Evolutionary conservation across 2,329 filamentous ascomycete genomes (phyloP), one percentile per base, ranked within the genome.

Genomic region (Ceratocystis destructans): DNA sequence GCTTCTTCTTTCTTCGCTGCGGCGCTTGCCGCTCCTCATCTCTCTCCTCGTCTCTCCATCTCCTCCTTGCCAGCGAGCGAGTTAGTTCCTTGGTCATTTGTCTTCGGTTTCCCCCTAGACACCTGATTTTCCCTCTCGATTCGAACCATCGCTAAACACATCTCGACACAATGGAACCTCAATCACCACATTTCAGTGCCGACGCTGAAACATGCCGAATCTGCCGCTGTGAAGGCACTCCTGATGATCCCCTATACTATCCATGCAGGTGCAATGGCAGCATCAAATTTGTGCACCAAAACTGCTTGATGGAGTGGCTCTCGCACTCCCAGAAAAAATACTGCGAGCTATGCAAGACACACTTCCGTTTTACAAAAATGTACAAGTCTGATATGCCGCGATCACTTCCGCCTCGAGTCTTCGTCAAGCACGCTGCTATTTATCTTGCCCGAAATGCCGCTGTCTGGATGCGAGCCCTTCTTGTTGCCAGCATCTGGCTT

Each of bases 291-390:
- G 94, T 99, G 69, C 94, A 99, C 75, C 94, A 99, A 76, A 89
- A 95, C 74, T 99, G 94, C 75, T 79, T 99, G 76, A 96, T 99
- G 88, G 92, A 97, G 77, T 99, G 94, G 94, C 81, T 99, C 25
- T 93, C 91, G 62, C 95, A 99, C 76, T 97, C 94, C 1, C 92
- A 99, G 75, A 99, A 99, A 83, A 97, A 97, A 76, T 89, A 99
- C 79, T 99, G 95, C 80, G 94, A 99, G 79, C 86, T 99, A 45
- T 99, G 94, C 85, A 99, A 99, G 79, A 99, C 94, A 1, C 87
- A 92, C 0, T 99, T 97, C 74, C 89, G 91, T 68, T 99, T 99
- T 79, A 99, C 94, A 64, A 99, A 99, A 77, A 83, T 99, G 48
- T 99, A 99, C 78, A 87, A 92, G 69, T 90, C 91, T 3, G 84